phyloP scores from a whole-genome alignment of 2,329 filamentous ascomycete genomes.

The Rhexocercosporidium sp. region DNA sequence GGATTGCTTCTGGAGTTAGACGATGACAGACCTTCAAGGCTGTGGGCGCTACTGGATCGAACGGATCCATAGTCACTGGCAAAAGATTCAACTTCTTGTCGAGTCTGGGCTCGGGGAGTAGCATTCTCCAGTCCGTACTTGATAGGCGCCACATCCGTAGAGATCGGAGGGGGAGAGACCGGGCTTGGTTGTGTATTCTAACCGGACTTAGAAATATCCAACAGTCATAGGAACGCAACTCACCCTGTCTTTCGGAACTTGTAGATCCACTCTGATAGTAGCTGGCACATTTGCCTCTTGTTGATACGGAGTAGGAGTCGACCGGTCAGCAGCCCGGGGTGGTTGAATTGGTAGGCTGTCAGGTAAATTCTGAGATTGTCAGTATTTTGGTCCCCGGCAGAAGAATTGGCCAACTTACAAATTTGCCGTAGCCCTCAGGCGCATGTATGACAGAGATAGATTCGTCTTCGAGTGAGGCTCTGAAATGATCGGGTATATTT shows the following conservation, averaged over 20 bases:
- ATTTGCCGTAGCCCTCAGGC: constrained; percentile 79
- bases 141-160: constrained; percentile 72
- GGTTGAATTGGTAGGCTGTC: constrained; percentile 29
- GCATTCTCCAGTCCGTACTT: constrained; percentile 70
- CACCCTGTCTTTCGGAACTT: constrained; percentile 39
- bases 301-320: constrained; percentile 42
- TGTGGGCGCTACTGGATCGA: constrained; percentile 70
- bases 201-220: constrained; percentile 20
- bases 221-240: not conserved
- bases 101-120: constrained; percentile 83
- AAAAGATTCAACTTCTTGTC: constrained; percentile 70
- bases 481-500: constrained; percentile 60
- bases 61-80: constrained; percentile 56
- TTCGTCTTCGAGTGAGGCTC: constrained; percentile 71
- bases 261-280: constrained; percentile 29
- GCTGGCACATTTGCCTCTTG: constrained; percentile 23
- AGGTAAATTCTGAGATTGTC: constrained; percentile 27
- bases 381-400: constrained; percentile 20
- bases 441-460: constrained; percentile 91
- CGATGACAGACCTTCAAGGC: constrained; percentile 71
- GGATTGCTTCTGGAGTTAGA: constrained; percentile 15
- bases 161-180: constrained; percentile 69
- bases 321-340: constrained; percentile 32
- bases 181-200: constrained; percentile 39
- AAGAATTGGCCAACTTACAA: constrained; percentile 59